Evolutionary conservation across 768 basidiomycete genomes (phyloP).

Genomic region (Inosperma sp.): DNA sequence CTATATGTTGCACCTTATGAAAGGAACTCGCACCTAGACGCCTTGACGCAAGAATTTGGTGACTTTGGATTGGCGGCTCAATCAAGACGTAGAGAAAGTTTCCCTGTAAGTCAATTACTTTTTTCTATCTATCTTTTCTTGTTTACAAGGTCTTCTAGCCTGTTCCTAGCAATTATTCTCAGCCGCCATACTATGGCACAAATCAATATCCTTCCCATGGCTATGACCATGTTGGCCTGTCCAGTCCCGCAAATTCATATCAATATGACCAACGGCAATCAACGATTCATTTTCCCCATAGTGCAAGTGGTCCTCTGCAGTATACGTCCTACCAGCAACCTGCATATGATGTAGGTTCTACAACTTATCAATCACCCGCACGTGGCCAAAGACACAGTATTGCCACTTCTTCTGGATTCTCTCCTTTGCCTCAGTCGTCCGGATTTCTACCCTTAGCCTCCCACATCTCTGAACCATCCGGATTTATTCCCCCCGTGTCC

Average conservation of each 20-base stretch:
- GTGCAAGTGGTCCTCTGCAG: slow-evolving; percentile 27
- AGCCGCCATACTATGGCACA: slow-evolving; percentile 33
- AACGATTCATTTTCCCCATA: slow-evolving; percentile 20
- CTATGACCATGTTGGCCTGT: slow-evolving; percentile 37
- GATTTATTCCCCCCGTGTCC: slow-evolving; percentile 37
- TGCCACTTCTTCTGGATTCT: slow-evolving; percentile 62
- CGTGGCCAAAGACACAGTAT: slow-evolving; percentile 64
- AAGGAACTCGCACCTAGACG: slow-evolving; percentile 43
- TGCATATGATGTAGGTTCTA: slow-evolving; percentile 31
- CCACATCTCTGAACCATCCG: slow-evolving; percentile 34
- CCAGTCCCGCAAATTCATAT: slow-evolving; percentile 30
- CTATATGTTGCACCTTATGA: slow-evolving; percentile 77
- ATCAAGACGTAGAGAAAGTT: slow-evolving; percentile 50
- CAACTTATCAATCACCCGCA: slow-evolving; percentile 32
- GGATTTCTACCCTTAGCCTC: slow-evolving; percentile 34
- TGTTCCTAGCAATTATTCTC: slow-evolving; percentile 33
- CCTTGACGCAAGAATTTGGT: slow-evolving; percentile 58
- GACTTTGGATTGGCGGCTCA: slow-evolving; percentile 55
- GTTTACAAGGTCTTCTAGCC: slow-evolving; percentile 24
- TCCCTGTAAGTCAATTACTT: slow-evolving; percentile 43
- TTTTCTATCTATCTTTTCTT: neutral
- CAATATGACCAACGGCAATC: slow-evolving; percentile 39
- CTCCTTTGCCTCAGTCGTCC: slow-evolving; percentile 45
- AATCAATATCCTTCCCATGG: slow-evolving; percentile 31
- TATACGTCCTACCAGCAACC: slow-evolving; percentile 38